Base-by-base conservation (phyloP, 768 basidiomycete species). In the Daedaleopsis nitida region DNA sequence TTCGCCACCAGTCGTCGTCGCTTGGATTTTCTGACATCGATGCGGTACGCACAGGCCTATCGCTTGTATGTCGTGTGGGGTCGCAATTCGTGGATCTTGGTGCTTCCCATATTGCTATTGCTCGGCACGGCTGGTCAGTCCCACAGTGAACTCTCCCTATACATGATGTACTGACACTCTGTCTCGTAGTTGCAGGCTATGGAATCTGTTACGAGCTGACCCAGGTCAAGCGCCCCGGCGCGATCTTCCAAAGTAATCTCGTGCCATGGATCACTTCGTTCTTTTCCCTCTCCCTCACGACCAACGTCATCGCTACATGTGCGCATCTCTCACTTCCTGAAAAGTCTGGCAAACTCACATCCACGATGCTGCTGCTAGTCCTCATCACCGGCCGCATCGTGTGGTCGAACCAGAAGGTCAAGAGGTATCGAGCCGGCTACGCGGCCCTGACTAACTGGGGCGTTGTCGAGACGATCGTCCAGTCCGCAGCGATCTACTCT, bases 401-500 rank as follows among this genome's bases (percentile, higher is more conserved):
- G 38, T 62, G 61, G 55, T 11, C 35, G 13, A 54, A 54, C 37
- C 49, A 56, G 38, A 43, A 35, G 21, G 43, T 54, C 8, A 50
- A 52, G 16, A 23, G 38, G 16, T 52, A 58, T 21, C 43, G 38
- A 24, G 24, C 57, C 17, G 44, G 51, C 13, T 43, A 45, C 8
- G 35, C 52, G 23, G 34, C 57, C 1, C 32, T 24, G 17, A 43
- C 53, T 19, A 24, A 58, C 19, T 44, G 52, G 39, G 44, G 44
- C 10, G 61, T 53, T 35, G 32, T 54, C 51, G 61, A 62, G 19
- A 42, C 52, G 16, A 62, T 62, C 35, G 50, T 62, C 5, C 61
- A 62, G 48, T 62, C 61, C 8, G 61, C 61, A 8, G 61, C 55
- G 6, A 48, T 62, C 5, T 62, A 62, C 34, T 57, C 61, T 1